Evolutionary conservation across 495 filamentous ascomycete species (phyloP), one percentile per base, ranked within the genome.

Genomic region (Usnea hakonensis): DNA sequence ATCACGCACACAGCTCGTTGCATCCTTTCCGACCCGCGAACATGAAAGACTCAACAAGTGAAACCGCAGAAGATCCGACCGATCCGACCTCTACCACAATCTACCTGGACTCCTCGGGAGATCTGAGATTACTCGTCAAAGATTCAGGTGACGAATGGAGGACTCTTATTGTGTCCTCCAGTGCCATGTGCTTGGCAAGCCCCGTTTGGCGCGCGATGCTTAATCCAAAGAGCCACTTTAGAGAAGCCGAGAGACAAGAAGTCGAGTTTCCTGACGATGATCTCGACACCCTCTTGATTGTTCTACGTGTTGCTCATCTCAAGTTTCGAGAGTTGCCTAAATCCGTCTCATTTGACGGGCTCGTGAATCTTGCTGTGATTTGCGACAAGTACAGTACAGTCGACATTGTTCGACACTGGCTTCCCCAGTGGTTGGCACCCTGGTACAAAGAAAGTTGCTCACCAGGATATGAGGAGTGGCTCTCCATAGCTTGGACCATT

Each of bases 321-420:
- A 32, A 41, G 17, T 59, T 48, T n/a, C 36, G 46, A 14, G 6
- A 26, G 9, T 0, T 59, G 6, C 26, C 52, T 0, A 10, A 19
- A 23, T 23, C 32, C 19, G 11, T 57, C 16, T 3, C 23, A 3
- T 57, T 13, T 17, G 32, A 26, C 4, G 3, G 5, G 0, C 36
- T 57, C 26, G 32, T 50, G 30, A 33, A 41, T 0, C 32, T 58
- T 3, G 53, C 55, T 0, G 21, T 33, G 11, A 14, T 44, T 3
- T 46, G 61, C 5, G 61, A 63, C 23, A 63, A 63, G 19, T 63
- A 63, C 41, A 55, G 50, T 26, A 48, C 28, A 11, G 37, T 63
- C 3, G 28, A 21, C 23, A 19, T 58, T n/a, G 19, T 50, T 11
- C 35, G 55, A 2, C 54, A 40, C 1, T 62, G 60, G 50, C 32